phyloP scores from a whole-genome alignment of 2,329 filamentous ascomycete genomes.

The Dactylellina sp. region DNA sequence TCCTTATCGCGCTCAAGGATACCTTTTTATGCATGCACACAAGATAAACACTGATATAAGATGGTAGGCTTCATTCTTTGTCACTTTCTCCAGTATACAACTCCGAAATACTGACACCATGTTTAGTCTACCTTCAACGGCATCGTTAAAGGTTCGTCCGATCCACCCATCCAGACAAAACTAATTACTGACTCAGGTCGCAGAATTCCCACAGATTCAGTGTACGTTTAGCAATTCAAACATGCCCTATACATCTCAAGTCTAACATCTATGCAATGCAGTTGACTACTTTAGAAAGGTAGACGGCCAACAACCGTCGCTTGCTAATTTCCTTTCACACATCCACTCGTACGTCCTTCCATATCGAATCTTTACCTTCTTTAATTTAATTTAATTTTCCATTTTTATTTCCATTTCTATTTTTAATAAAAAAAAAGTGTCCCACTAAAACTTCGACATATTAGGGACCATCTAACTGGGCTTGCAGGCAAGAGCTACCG shows the following conservation, averaged over 20 bases:
- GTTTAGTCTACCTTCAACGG: conserved; percentile 82
- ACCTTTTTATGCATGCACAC: too few species aligned
- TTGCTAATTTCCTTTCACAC: conserved; percentile 91
- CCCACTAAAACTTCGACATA: neutral
- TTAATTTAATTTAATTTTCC: too few species aligned
- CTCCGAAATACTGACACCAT: conserved; percentile 2
- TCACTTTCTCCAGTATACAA: neutral
- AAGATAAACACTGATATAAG: conserved; percentile 2
- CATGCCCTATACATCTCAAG: neutral
- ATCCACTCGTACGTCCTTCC: conserved; percentile 71
- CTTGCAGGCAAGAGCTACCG: conserved; percentile 74
- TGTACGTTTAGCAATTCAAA: conserved; percentile 65
- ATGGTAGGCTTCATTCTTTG: conserved; percentile 19
- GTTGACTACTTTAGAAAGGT: conserved; percentile 83
- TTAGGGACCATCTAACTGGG: conserved; percentile 83
- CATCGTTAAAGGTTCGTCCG: conserved; percentile 67
- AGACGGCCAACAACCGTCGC: conserved; percentile 69
- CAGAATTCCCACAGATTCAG: conserved; percentile 82
- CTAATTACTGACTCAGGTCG: neutral
- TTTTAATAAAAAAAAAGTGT: too few species aligned
- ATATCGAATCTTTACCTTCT: neutral
- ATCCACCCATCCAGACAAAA: neutral
- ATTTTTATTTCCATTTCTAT: too few species aligned
- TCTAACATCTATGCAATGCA: conserved; percentile 64
- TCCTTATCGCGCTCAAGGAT: neutral